phyloP scores from a whole-genome alignment of 768 basidiomycete genomes.

The Podaxis sp. region DNA sequence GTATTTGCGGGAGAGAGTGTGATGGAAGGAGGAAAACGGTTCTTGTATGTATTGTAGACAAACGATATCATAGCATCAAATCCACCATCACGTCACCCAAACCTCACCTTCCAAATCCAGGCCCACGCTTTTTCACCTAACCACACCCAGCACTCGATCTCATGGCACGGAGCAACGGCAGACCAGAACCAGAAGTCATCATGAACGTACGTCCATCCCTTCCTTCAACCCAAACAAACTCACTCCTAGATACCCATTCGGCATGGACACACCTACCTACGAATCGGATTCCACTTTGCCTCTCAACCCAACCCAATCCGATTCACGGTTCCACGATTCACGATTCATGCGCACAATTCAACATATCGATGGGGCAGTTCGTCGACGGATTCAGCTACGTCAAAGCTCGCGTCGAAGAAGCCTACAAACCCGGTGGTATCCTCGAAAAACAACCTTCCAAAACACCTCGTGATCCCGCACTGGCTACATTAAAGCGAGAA shows the following conservation, averaged over 20 bases:
- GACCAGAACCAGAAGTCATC: constrained; percentile 65
- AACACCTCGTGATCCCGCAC: constrained; percentile 38
- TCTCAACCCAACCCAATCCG: not conserved
- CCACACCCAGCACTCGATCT: not conserved
- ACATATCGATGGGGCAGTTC: constrained; percentile 42
- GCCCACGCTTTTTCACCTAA: not conserved
- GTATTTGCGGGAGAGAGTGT: too few species aligned
- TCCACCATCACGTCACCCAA: not conserved
- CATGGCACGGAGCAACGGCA: constrained; percentile 40
- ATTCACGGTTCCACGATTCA: not conserved
- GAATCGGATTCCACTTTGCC: not conserved
- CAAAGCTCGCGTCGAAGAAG: constrained; percentile 67
- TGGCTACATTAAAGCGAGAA: constrained; percentile 48
- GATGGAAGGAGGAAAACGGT: not conserved
- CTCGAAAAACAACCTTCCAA: constrained; percentile 58
- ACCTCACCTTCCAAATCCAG: not conserved
- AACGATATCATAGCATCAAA: too few species aligned
- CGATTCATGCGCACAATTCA: not conserved
- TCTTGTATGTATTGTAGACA: not conserved
- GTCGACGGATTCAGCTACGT: constrained; percentile 66
- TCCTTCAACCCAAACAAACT: not conserved
- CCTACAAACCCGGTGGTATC: constrained; percentile 53
- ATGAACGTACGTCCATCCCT: constrained; percentile 48
- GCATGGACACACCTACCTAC: too few species aligned
- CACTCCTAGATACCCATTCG: too few species aligned